phyloP scores from a whole-genome alignment of 1,284 basidiomycete species.

The Leccinum fuscescens region DNA sequence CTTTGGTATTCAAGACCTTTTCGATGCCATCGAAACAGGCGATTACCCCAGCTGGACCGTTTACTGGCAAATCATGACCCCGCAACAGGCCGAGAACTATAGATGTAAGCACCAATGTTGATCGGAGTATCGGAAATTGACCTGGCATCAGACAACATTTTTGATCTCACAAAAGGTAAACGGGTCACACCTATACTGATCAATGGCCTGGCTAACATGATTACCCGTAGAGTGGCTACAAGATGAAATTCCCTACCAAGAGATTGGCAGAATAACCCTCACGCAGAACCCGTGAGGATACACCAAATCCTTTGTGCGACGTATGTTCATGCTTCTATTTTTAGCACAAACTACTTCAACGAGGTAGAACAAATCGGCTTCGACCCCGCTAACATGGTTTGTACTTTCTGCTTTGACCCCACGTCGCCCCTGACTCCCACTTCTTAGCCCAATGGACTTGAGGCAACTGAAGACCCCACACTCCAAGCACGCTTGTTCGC shows the following conservation, averaged over 20 bases:
- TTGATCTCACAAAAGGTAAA: constrained; percentile 39
- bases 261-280: constrained; percentile 37
- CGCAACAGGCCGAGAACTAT: constrained; percentile 33
- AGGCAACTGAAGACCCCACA: constrained; percentile 39
- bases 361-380: constrained; percentile 27
- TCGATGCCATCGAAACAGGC: constrained; percentile 38
- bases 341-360: constrained; percentile 23
- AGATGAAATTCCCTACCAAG: constrained; percentile 36
- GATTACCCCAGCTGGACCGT: constrained; percentile 37
- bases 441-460: constrained; percentile 24
- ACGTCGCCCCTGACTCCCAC: background rate
- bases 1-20: constrained; percentile 38
- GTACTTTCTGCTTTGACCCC: background rate
- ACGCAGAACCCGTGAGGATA: constrained; percentile 36
- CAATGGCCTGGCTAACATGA: background rate
- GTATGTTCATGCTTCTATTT: background rate
- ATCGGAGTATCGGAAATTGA: background rate
- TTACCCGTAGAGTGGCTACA: constrained; percentile 27
- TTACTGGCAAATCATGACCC: constrained; percentile 36
- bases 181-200: background rate
- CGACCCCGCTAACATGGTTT: constrained; percentile 20
- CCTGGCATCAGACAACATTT: constrained; percentile 30
- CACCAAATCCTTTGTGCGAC: background rate
- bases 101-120: constrained; percentile 18
- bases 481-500: constrained; percentile 44